phyloP scores from a whole-genome alignment of 768 basidiomycete genomes.

The Boletus rex-veris region DNA sequence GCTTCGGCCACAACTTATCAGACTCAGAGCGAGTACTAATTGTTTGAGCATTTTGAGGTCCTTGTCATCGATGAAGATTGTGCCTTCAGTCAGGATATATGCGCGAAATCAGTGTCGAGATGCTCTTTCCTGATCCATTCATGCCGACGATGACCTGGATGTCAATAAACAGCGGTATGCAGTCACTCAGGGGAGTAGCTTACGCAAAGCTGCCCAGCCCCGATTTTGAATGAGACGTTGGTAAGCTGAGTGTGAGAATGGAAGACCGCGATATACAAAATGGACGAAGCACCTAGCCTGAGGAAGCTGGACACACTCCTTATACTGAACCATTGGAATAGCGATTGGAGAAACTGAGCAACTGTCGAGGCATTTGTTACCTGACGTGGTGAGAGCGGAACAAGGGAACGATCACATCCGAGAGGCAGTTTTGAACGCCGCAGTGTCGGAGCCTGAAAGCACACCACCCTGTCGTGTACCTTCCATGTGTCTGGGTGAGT shows the following conservation, averaged over 20 bases:
- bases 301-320: slow-evolving; percentile 18
- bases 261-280: background rate
- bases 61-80: slow-evolving; percentile 59
- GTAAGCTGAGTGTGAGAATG: background rate
- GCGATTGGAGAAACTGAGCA: slow-evolving; percentile 53
- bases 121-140: slow-evolving; percentile 79
- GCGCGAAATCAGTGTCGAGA: slow-evolving; percentile 68
- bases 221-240: slow-evolving; percentile 73
- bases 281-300: slow-evolving; percentile 31
- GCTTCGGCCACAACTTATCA: too few relatives aligned
- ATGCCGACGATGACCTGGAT: slow-evolving; percentile 68
- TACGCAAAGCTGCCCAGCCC: slow-evolving; percentile 71
- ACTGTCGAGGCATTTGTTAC: too few relatives aligned
- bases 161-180: background rate
- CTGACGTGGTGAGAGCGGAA: too few relatives aligned
- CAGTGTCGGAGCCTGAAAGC: too few relatives aligned
- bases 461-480: too few relatives aligned
- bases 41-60: slow-evolving; percentile 58
- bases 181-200: slow-evolving; percentile 20
- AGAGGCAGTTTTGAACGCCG: too few relatives aligned
- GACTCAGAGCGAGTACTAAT: too few relatives aligned
- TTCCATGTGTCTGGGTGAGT: too few relatives aligned
- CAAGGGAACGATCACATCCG: too few relatives aligned
- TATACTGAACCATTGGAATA: slow-evolving; percentile 40
- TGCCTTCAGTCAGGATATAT: slow-evolving; percentile 63